Evolutionary conservation across 2,329 filamentous ascomycete species (phyloP).

Genomic region (Colletotrichum coccodes): DNA sequence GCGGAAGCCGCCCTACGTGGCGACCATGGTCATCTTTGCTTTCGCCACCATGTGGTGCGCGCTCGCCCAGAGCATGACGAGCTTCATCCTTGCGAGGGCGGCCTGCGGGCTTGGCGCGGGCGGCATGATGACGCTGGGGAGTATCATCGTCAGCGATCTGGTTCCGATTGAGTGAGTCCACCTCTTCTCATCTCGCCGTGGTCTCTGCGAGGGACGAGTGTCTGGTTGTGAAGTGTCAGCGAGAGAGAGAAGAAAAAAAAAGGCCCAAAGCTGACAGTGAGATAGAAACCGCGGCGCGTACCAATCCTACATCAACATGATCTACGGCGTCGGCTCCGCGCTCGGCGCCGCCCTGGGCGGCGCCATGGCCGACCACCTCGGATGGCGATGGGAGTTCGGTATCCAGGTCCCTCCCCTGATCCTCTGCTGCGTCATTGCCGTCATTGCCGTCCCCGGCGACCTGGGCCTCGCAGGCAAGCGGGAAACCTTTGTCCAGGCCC

Average conservation of each 20-base stretch:
- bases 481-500: slow-evolving; percentile 57
- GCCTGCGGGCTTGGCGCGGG: slow-evolving; percentile 80
- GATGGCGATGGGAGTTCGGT: slow-evolving; percentile 80
- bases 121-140: slow-evolving; percentile 74
- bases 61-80: slow-evolving; percentile 72
- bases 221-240: not conserved
- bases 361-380: slow-evolving; percentile 74
- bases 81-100: slow-evolving; percentile 76
- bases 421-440: slow-evolving; percentile 56
- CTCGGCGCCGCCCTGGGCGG: slow-evolving; percentile 77
- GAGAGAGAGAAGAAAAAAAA: not conserved
- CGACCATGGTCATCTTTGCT: slow-evolving; percentile 70
- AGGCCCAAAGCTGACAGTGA: not conserved
- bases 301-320: slow-evolving; percentile 76
- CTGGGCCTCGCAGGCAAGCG: slow-evolving; percentile 60
- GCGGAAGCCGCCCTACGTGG: slow-evolving; percentile 73
- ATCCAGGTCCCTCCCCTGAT: slow-evolving; percentile 66
- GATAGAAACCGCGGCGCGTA: slow-evolving; percentile 70
- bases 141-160: slow-evolving; percentile 78
- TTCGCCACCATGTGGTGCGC: slow-evolving; percentile 76
- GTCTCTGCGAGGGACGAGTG: not conserved
- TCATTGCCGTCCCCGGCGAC: slow-evolving; percentile 59
- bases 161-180: slow-evolving; percentile 74
- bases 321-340: slow-evolving; percentile 67
- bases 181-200: not conserved